Percentiles rank a stretch among this genome's conserved stretches.
Conservation (phyloP, 768 basidiomycete genomes). For the Phylloporus sp. region DNA sequence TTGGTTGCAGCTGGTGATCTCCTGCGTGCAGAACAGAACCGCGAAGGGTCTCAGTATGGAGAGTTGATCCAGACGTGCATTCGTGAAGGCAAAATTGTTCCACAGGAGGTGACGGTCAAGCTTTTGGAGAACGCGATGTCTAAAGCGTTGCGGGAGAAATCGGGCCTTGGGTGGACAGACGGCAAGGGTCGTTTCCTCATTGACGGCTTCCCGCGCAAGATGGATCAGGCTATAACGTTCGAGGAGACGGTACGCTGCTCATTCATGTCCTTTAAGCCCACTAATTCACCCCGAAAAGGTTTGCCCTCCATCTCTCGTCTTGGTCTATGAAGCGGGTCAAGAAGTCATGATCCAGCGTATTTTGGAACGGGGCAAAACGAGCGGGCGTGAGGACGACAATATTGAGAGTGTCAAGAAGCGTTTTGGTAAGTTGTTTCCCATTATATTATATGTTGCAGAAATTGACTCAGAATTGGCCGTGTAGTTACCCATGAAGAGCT, state of each 20-base stretch:
- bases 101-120: conserved; percentile 95
- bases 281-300: conserved; percentile 45
- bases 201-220: conserved; percentile 97
- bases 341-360: conserved; percentile 84
- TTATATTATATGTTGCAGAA: background rate
- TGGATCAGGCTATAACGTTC: conserved; percentile 95
- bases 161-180: conserved; percentile 58
- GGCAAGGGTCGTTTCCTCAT: conserved; percentile 87
- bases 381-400: conserved; percentile 95
- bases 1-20: conserved; percentile 82
- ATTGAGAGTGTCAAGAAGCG: conserved; percentile 90
- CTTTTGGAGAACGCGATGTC: conserved; percentile 91
- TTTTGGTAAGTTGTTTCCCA: conserved; percentile 68
- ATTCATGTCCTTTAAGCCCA: background rate
- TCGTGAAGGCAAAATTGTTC: conserved; percentile 89
- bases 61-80: conserved; percentile 85
- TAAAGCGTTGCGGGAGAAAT: conserved; percentile 50
- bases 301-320: conserved; percentile 71
- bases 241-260: conserved; percentile 67
- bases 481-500: conserved; percentile 80
- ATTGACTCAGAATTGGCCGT: background rate
- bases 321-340: conserved; percentile 87
- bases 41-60: conserved; percentile 80
- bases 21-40: conserved; percentile 87
- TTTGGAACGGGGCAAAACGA: conserved; percentile 87